Percentiles rank a stretch among this genome's conserved stretches.
These are phyloP conservation scores for Dothistroma pini DNA, from an alignment of 2,329 filamentous ascomycete species.

Conservation along the genomic window DNA sequence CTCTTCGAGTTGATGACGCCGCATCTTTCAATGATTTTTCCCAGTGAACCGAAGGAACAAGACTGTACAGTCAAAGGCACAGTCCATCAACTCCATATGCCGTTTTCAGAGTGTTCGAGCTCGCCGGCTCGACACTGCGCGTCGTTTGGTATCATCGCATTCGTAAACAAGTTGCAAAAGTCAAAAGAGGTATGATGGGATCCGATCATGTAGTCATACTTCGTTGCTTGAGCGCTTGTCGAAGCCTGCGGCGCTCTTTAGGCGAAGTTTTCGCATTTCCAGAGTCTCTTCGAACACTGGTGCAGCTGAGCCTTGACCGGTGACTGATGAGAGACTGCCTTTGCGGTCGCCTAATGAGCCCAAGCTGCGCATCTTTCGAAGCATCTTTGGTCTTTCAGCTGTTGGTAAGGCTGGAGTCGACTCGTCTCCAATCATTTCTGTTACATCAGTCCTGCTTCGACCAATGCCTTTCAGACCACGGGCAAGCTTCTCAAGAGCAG, in stretches of 20 bases:
- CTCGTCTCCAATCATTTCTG: constrained; percentile 39
- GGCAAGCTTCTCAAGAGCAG: constrained; percentile 57
- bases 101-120: constrained; percentile 14
- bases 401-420: constrained; percentile 7
- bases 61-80: constrained; percentile 11
- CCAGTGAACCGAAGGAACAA: constrained; percentile 1
- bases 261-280: constrained; percentile 21
- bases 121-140: constrained; percentile 14
- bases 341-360: constrained; percentile 33
- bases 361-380: constrained; percentile 39
- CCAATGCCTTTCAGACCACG: constrained; percentile 58
- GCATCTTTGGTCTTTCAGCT: constrained; percentile 22
- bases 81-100: constrained; percentile 15
- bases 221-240: constrained; percentile 22
- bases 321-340: constrained; percentile 13
- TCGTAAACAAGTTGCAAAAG: constrained; percentile 14
- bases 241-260: constrained; percentile 16
- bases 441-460: constrained; percentile 51
- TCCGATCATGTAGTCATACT: constrained; percentile 4
- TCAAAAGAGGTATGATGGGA: neutral
- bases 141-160: constrained; percentile 21
- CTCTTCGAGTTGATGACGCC: constrained; percentile 3
- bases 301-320: constrained; percentile 15
- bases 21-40: neutral
- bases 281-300: constrained; percentile 21